Evolutionary conservation across 768 basidiomycete genomes (phyloP).

Genomic region (Terana coerulea): DNA sequence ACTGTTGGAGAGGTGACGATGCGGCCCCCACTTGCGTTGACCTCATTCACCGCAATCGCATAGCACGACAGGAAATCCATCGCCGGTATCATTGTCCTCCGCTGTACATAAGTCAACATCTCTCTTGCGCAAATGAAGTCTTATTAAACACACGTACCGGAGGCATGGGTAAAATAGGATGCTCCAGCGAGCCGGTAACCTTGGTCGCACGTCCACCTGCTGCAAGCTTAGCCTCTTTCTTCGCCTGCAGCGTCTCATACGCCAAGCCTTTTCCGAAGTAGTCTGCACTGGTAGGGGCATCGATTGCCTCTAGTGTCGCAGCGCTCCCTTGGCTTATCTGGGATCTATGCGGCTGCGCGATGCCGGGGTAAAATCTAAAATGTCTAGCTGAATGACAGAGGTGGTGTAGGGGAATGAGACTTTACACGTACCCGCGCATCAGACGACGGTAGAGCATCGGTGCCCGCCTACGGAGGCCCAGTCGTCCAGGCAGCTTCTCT

Average conservation of each 20-base stretch:
- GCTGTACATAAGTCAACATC: conserved; percentile 34
- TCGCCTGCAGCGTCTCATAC: not conserved
- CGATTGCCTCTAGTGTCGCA: conserved; percentile 18
- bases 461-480: conserved; percentile 76
- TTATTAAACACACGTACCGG: conserved; percentile 48
- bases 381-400: not conserved
- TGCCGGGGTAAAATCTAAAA: conserved; percentile 49
- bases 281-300: conserved; percentile 17
- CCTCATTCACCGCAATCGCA: conserved; percentile 93
- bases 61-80: conserved; percentile 94
- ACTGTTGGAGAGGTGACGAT: conserved; percentile 90
- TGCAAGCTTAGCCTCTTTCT: not conserved
- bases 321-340: conserved; percentile 29
- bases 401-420: conserved; percentile 4
- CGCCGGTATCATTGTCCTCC: conserved; percentile 84
- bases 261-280: conserved; percentile 1
- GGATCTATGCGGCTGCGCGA: conserved; percentile 33
- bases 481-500: conserved; percentile 79
- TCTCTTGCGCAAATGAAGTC: not conserved
- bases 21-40: conserved; percentile 88
- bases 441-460: conserved; percentile 86
- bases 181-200: conserved; percentile 76
- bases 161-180: conserved; percentile 76
- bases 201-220: conserved; percentile 27
- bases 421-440: conserved; percentile 83